A percentile compares a stretch with the other conserved stretches of the same genome.
Conservation (phyloP, 2,329 filamentous ascomycete genomes). For the Arthrobotrys pseudoclavata region DNA sequence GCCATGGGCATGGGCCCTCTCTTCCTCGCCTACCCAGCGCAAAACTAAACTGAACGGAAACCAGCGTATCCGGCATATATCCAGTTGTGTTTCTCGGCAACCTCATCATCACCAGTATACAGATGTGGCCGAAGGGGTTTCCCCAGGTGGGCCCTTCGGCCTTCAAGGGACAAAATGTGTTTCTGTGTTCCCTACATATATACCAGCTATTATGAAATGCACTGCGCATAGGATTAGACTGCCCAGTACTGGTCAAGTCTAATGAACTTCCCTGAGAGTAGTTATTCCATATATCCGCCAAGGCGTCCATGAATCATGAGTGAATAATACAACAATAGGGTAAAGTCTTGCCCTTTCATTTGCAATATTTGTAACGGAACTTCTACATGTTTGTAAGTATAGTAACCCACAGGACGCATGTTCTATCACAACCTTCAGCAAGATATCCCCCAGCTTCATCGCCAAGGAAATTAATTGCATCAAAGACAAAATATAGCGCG, state of each 20-base stretch:
- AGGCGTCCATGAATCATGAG: slow-evolving; percentile 1
- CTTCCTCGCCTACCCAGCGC: slow-evolving; percentile 5
- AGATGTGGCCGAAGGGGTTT: slow-evolving; percentile 9
- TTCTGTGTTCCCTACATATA: slow-evolving; percentile 21
- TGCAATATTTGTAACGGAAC: slow-evolving; percentile 8
- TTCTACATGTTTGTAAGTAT: slow-evolving; percentile 3
- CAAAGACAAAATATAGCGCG: slow-evolving; percentile 13
- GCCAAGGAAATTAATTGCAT: slow-evolving; percentile 35
- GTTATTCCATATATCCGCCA: slow-evolving; percentile 12
- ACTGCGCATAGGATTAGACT: slow-evolving; percentile 3
- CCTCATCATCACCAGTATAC: background rate
- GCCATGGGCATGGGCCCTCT: slow-evolving; percentile 10
- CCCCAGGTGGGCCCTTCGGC: slow-evolving; percentile 29
- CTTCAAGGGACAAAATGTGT: slow-evolving; percentile 3
- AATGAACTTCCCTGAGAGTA: slow-evolving; percentile 4
- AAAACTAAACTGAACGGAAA: background rate
- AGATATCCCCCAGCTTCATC: slow-evolving; percentile 22
- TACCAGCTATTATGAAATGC: slow-evolving; percentile 15
- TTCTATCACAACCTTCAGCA: slow-evolving; percentile 1
- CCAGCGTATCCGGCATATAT: slow-evolving; percentile 21
- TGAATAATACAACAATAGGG: background rate
- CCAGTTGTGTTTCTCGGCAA: slow-evolving; percentile 23
- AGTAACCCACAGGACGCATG: slow-evolving; percentile 15
- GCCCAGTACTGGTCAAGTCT: background rate
- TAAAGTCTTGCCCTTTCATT: slow-evolving; percentile 8